A percentile compares a stretch with the other conserved stretches of the same genome.
These are phyloP conservation scores for Fraxinus sp. DNA, from an alignment of 305 asterid genomes.

Conservation along the genomic window DNA sequence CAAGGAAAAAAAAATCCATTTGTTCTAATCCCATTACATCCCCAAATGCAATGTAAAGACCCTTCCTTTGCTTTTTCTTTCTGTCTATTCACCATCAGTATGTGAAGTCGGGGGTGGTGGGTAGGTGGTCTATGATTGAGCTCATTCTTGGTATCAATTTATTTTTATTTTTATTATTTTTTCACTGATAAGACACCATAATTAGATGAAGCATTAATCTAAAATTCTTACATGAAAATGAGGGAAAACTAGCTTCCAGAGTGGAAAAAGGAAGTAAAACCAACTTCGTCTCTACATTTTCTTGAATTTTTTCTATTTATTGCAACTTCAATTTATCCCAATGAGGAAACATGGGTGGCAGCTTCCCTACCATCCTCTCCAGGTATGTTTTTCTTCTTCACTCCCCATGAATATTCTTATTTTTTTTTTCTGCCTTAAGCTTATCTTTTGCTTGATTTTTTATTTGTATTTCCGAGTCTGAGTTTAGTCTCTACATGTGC, in stretches of 20 bases:
- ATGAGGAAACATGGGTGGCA: constrained; percentile 99
- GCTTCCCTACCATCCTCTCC: constrained; percentile 98
- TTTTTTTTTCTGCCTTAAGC: not conserved
- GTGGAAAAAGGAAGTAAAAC: constrained; percentile 29
- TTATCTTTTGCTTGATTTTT: not conserved
- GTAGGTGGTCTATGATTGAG: constrained; percentile 53
- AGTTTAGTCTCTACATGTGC: constrained; percentile 31
- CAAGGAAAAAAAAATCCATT: constrained; percentile 29
- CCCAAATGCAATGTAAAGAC: not conserved
- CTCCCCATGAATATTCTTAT: not conserved
- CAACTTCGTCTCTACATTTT: constrained; percentile 22
- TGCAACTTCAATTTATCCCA: constrained; percentile 26
- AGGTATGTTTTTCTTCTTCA: constrained; percentile 42
- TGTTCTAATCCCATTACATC: constrained; percentile 32
- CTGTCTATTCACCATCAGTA: constrained; percentile 24
- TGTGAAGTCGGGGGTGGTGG: constrained; percentile 39
- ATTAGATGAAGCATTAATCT: constrained; percentile 33
- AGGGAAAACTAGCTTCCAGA: constrained; percentile 29
- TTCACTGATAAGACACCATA: not conserved
- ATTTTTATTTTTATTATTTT: not conserved
- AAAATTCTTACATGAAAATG: constrained; percentile 46
- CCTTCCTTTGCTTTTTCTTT: not conserved
- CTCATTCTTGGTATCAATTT: constrained; percentile 32
- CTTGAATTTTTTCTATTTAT: constrained; percentile 26
- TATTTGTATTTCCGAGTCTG: constrained; percentile 13